phyloP scores from a whole-genome alignment of 192 early-diverging fungal genomes.

The Rhizophagus sp. region DNA sequence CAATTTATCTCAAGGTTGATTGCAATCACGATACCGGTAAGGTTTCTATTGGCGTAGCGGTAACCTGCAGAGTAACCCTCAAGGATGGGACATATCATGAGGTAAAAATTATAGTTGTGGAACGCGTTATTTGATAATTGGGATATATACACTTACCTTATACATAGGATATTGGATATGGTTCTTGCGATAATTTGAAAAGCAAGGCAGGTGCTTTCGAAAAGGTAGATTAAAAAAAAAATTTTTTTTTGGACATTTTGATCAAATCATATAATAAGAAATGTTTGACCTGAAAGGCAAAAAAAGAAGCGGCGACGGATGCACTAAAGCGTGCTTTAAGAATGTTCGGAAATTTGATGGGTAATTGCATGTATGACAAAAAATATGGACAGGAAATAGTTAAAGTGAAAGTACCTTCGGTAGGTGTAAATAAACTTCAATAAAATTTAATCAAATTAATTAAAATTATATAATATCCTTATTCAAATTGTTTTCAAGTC shows the following conservation, averaged over 20 bases:
- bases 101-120: slow-evolving; percentile 36
- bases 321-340: slow-evolving; percentile 85
- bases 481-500: neutral
- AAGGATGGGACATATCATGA: slow-evolving; percentile 87
- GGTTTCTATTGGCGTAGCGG: slow-evolving; percentile 69
- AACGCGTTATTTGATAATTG: neutral
- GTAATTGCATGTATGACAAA: slow-evolving; percentile 89
- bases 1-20: slow-evolving; percentile 3
- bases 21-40: slow-evolving; percentile 44
- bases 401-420: neutral
- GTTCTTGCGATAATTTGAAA: slow-evolving; percentile 72
- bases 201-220: slow-evolving; percentile 81
- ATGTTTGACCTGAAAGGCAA: slow-evolving; percentile 50
- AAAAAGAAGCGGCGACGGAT: slow-evolving; percentile 92
- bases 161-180: slow-evolving; percentile 83
- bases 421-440: neutral
- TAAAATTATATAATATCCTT: neutral
- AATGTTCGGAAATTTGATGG: slow-evolving; percentile 82
- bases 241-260: neutral
- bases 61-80: slow-evolving; percentile 78
- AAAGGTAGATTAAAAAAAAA: slow-evolving; percentile 56
- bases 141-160: neutral
- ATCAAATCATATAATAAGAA: neutral
- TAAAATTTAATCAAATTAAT: neutral
- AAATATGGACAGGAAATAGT: slow-evolving; percentile 40